Evolutionary conservation across 305 asterid genomes (phyloP).

Genomic region (Fraxinus dipetala): DNA sequence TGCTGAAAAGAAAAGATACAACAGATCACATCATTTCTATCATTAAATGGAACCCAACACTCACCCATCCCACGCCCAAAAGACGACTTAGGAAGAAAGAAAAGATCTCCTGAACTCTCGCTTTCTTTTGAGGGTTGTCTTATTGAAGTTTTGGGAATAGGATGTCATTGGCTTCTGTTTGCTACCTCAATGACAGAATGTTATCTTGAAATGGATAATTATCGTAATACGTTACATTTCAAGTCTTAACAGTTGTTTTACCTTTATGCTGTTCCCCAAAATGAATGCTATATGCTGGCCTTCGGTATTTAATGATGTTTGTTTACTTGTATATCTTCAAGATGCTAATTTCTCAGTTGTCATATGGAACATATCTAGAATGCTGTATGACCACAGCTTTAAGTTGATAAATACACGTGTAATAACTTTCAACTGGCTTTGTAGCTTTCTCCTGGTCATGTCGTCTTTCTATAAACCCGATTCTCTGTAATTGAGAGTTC

Average conservation of each 20-base stretch:
- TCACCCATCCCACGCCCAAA: background rate
- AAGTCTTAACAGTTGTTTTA: slow-evolving; percentile 2
- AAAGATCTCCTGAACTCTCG: background rate
- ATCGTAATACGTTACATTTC: background rate
- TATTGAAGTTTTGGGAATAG: background rate
- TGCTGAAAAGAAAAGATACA: background rate
- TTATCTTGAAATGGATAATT: slow-evolving; percentile 6
- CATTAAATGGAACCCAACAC: background rate
- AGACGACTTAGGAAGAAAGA: background rate
- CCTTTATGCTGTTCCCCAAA: slow-evolving; percentile 6
- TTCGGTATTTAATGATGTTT: slow-evolving; percentile 11
- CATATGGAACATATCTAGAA: slow-evolving; percentile 4
- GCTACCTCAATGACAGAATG: background rate
- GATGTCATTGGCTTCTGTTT: background rate
- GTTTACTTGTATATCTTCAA: background rate
- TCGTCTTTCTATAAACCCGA: slow-evolving; percentile 8
- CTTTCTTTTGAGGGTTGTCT: background rate
- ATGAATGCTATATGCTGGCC: background rate
- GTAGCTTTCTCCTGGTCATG: slow-evolving; percentile 12
- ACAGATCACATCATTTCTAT: background rate
- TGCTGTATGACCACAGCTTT: background rate
- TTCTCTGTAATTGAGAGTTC: background rate
- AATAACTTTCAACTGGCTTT: slow-evolving; percentile 16
- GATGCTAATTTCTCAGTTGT: background rate
- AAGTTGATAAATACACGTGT: slow-evolving; percentile 13